phyloP scores from a whole-genome alignment of 768 basidiomycete genomes.

The Epithele typhae region DNA sequence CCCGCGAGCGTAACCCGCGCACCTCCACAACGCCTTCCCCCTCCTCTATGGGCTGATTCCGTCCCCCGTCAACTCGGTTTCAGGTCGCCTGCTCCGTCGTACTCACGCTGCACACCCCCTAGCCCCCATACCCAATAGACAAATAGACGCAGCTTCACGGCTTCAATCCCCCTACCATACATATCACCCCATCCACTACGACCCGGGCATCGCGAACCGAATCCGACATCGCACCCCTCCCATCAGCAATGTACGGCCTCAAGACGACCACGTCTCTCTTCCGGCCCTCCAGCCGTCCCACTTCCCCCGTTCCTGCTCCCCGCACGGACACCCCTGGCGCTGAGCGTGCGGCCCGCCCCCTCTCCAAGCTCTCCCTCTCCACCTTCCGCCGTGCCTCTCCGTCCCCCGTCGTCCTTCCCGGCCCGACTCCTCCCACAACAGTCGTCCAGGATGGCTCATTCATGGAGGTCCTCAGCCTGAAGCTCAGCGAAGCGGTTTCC shows the following conservation, averaged over 20 bases:
- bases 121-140: constrained; percentile 11
- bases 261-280: constrained; percentile 60
- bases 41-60: constrained; percentile 38
- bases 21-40: constrained; percentile 19
- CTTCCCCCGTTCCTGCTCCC: constrained; percentile 50
- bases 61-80: constrained; percentile 28
- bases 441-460: constrained; percentile 78
- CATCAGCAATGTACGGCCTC: constrained; percentile 49
- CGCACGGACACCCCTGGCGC: constrained; percentile 34
- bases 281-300: constrained; percentile 57
- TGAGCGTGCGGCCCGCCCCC: constrained; percentile 48
- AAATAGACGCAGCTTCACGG: constrained; percentile 6
- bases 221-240: constrained; percentile 3
- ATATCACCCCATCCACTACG: constrained; percentile 8
- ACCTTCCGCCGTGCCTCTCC: constrained; percentile 56
- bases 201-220: constrained; percentile 20
- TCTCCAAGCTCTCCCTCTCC: constrained; percentile 55
- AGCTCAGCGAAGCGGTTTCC: constrained; percentile 78
- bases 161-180: constrained; percentile 6
- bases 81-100: constrained; percentile 36
- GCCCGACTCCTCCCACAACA: constrained; percentile 30
- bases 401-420: constrained; percentile 29
- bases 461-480: constrained; percentile 69
- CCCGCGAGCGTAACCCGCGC: constrained; percentile 9
- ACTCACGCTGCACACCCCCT: constrained; percentile 23